A percentile compares a stretch with the other conserved stretches of the same genome.
These are phyloP conservation scores for Juglanconis oblonga DNA, from an alignment of 2,329 filamentous ascomycete species.

Conservation along the genomic window DNA sequence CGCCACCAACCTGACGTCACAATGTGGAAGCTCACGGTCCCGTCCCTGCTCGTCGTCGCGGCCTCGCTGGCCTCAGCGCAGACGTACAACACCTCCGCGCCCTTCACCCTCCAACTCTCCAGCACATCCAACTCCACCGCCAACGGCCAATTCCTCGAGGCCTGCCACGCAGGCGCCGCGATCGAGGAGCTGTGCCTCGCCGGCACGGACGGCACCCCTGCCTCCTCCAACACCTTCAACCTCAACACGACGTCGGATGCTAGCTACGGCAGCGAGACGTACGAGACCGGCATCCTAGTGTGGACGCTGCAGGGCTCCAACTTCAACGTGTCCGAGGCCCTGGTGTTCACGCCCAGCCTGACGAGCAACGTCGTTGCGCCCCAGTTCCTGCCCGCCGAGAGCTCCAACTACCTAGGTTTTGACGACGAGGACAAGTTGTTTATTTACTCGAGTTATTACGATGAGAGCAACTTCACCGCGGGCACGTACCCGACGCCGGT, in stretches of 20 bases:
- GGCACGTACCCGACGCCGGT: slow-evolving; percentile 19
- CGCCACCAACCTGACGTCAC: neutral
- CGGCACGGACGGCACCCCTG: slow-evolving; percentile 17
- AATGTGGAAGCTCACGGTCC: slow-evolving; percentile 26
- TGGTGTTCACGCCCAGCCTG: slow-evolving; percentile 23
- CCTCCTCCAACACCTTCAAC: slow-evolving; percentile 26
- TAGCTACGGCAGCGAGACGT: slow-evolving; percentile 9
- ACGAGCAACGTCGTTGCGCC: slow-evolving; percentile 31
- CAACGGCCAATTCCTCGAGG: slow-evolving; percentile 30
- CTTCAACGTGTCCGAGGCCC: slow-evolving; percentile 18
- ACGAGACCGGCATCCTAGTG: slow-evolving; percentile 25
- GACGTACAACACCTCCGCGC: slow-evolving; percentile 26
- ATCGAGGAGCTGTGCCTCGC: slow-evolving; percentile 31
- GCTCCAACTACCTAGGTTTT: slow-evolving; percentile 26
- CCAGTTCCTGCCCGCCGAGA: slow-evolving; percentile 23
- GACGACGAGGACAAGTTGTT: slow-evolving; percentile 28
- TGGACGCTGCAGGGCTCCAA: slow-evolving; percentile 27
- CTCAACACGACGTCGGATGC: slow-evolving; percentile 29
- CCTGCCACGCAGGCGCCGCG: slow-evolving; percentile 34
- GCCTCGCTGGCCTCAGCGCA: slow-evolving; percentile 29
- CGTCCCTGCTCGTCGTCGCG: slow-evolving; percentile 27
- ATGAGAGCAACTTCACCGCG: slow-evolving; percentile 27
- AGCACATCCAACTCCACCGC: slow-evolving; percentile 22
- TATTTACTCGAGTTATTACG: slow-evolving; percentile 21
- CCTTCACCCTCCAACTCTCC: slow-evolving; percentile 32